phyloP scores from a whole-genome alignment of 768 basidiomycete species.

The Naganishia vaughanmartiniae region DNA sequence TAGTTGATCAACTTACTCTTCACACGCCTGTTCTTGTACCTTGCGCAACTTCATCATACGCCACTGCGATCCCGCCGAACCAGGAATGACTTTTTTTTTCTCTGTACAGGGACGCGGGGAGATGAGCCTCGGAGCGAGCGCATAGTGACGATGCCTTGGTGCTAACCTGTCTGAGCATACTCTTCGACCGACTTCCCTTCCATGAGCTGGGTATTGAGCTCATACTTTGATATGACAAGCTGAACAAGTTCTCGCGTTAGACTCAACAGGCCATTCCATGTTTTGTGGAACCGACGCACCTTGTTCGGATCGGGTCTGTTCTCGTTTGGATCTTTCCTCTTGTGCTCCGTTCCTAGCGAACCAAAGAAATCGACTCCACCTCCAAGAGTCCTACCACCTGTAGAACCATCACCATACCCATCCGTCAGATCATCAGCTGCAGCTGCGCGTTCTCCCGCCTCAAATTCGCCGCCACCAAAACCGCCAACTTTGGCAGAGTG shows the following conservation, averaged over 20 bases:
- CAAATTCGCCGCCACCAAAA: constrained; percentile 5
- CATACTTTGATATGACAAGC: constrained; percentile 47
- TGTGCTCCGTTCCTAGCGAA: constrained; percentile 71
- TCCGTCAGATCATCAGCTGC: constrained; percentile 44
- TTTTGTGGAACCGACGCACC: constrained; percentile 53
- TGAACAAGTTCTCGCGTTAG: constrained; percentile 16
- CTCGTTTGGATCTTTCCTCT: constrained; percentile 59
- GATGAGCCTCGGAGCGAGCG: constrained; percentile 54
- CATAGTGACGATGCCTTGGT: constrained; percentile 60
- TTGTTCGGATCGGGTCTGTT: constrained; percentile 67
- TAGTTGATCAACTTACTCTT: constrained; percentile 58
- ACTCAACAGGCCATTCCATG: neutral
- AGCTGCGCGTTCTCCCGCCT: constrained; percentile 34
- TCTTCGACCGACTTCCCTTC: constrained; percentile 57
- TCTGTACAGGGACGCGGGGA: constrained; percentile 54
- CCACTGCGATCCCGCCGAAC: constrained; percentile 92
- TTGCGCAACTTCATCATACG: constrained; percentile 93
- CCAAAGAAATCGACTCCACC: constrained; percentile 86
- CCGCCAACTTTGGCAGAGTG: constrained; percentile 34
- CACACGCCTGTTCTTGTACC: constrained; percentile 84
- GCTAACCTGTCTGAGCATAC: constrained; percentile 57
- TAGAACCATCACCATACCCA: constrained; percentile 54
- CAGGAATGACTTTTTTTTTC: constrained; percentile 64
- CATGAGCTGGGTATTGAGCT: constrained; percentile 52
- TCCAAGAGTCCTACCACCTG: constrained; percentile 56